Conservation (phyloP, 768 basidiomycete genomes). For the Boletus subparvulus region DNA sequence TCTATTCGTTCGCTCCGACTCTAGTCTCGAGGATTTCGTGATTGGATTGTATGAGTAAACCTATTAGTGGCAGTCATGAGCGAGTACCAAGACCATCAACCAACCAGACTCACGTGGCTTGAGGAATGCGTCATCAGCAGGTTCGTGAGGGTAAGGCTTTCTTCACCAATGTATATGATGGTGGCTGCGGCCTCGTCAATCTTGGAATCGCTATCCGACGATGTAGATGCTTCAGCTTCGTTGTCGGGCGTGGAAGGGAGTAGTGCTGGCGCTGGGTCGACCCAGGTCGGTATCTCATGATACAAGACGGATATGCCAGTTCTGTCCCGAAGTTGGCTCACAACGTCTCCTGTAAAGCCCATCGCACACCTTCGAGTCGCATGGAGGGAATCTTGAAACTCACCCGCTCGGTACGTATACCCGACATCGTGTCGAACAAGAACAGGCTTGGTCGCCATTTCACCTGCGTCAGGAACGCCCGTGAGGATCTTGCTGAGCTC, state of each 20-base stretch:
- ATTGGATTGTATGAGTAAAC: constrained; percentile 76
- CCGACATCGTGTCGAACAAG: constrained; percentile 75
- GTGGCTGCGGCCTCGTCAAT: constrained; percentile 3
- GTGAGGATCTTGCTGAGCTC: constrained; percentile 40
- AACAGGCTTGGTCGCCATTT: constrained; percentile 31
- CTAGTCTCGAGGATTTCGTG: constrained; percentile 44
- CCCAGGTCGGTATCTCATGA: constrained; percentile 31
- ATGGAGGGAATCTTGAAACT: background rate
- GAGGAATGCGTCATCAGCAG: constrained; percentile 79
- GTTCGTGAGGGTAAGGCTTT: constrained; percentile 80
- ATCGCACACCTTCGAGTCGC: background rate
- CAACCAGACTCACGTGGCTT: constrained; percentile 47
- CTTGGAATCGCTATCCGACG: background rate
- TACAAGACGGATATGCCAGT: constrained; percentile 37
- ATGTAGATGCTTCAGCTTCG: background rate
- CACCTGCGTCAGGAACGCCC: background rate
- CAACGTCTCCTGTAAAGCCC: constrained; percentile 17
- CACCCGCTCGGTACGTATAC: constrained; percentile 69
- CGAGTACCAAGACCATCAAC: background rate
- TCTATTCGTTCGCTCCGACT: constrained; percentile 71
- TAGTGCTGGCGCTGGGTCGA: constrained; percentile 13
- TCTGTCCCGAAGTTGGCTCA: constrained; percentile 23
- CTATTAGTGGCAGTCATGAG: constrained; percentile 36
- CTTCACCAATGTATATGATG: constrained; percentile 70
- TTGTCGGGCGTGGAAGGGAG: background rate